Evolutionary conservation across 225 moss, liverwort and hornwort species (phyloP).

Genomic region (Ulota crispa): DNA sequence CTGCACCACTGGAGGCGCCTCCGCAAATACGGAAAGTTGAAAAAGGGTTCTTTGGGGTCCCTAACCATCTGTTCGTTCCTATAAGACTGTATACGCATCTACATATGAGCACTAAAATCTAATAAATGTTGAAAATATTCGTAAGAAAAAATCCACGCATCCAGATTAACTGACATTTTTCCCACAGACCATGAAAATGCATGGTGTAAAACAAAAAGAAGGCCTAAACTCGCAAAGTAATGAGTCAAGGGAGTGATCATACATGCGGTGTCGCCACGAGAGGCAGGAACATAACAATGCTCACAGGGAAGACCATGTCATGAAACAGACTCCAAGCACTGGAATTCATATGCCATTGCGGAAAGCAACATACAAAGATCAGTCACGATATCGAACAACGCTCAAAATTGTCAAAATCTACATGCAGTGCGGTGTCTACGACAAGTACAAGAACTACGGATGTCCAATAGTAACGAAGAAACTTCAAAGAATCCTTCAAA

Average conservation of each 20-base stretch:
- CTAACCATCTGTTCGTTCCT: slow-evolving; percentile 42
- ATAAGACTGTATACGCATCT: slow-evolving; percentile 26
- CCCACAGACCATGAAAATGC: neutral
- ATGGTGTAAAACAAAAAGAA: neutral
- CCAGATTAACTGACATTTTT: neutral
- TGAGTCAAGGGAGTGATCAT: slow-evolving; percentile 11
- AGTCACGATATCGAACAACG: neutral
- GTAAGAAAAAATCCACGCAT: neutral
- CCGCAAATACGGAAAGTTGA: slow-evolving; percentile 38
- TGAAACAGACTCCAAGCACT: slow-evolving; percentile 22
- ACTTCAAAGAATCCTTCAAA: neutral
- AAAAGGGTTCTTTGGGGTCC: slow-evolving; percentile 38
- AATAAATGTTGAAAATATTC: neutral
- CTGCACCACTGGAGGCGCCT: slow-evolving; percentile 47
- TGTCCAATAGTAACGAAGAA: neutral
- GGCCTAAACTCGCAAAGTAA: neutral
- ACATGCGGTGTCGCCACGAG: slow-evolving; percentile 1
- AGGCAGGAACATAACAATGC: slow-evolving; percentile 21
- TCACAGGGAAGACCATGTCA: slow-evolving; percentile 26
- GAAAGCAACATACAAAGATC: slow-evolving; percentile 28
- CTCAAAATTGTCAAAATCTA: neutral
- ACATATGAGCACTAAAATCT: slow-evolving; percentile 4
- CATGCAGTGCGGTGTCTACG: neutral
- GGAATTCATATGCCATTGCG: slow-evolving; percentile 20
- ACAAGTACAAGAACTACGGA: neutral